Base-by-base conservation (phyloP, 2,329 filamentous ascomycete species). In the Reticulascus tulasneorum region DNA sequence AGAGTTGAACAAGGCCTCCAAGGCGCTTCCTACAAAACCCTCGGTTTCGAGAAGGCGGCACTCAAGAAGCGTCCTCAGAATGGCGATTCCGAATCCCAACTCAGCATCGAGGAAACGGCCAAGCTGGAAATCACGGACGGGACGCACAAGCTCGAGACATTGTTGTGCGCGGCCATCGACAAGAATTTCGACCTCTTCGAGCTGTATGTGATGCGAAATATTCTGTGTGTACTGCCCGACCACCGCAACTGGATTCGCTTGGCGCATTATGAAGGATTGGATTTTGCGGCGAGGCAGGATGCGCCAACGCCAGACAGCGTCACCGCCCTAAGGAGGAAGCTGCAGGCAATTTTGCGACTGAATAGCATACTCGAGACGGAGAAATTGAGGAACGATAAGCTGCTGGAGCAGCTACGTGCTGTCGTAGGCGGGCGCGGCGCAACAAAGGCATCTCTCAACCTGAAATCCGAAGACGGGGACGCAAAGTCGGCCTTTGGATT, bases 121-220 rank as follows among this genome's bases (percentile, higher is more conserved):
- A 65, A 63, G 55, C 63, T 56, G 29, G 90, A 98, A 62, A 86
- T 98, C 45, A 89, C 95, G 55, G 82, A 88, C 55, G 93, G 93
- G 40, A 78, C 87, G 11, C 86, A 91, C 62, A 83, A 89, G 66
- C 71, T 93, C 26, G 86, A 93, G 61, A 93, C 86, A 12, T 70
- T 93, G 8, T 73, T 91, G 19, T 87, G 86, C 60, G 77, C 84
- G 28, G 84, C 81, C 51, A 86, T 91, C 46, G 86, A 93, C 62
- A 85, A 83, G 60, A 86, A 86, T 47, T 91, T 91, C 55, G 86
- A 93, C 66, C 81, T 84, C 46, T 84, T 91, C 52, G 86, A 93
- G 67, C 85, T 98, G 38, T 96, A 91, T 65, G 83, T 88, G 33
- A 72, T 98, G 68, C 74, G 88, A 47, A 96, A 96, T 56, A 85